Conservation (phyloP, 202 grass and related monocot species). For the Cymbopogon flexuosus region DNA sequence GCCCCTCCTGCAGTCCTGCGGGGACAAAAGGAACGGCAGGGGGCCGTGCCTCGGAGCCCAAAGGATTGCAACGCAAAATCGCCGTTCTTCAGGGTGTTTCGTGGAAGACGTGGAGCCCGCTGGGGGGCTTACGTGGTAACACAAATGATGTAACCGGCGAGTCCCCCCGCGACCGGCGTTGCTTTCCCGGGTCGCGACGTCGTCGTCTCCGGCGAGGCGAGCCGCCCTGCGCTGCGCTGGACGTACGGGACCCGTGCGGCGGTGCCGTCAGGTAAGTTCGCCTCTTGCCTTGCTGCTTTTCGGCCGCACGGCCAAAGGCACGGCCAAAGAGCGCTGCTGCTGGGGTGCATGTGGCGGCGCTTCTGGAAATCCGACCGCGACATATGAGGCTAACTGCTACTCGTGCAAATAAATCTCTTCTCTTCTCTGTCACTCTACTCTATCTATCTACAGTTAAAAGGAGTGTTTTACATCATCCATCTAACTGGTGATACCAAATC, state of each 20-base stretch:
- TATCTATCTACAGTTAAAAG: too few relatives aligned
- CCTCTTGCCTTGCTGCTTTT: background rate
- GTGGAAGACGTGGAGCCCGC: background rate
- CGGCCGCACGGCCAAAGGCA: too few relatives aligned
- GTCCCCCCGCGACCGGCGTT: background rate
- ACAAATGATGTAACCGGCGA: background rate
- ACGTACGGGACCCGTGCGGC: background rate
- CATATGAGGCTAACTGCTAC: too few relatives aligned
- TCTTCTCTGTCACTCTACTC: too few relatives aligned
- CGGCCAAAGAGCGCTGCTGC: background rate
- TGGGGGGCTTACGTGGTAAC: background rate
- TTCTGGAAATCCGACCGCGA: background rate
- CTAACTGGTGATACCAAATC: too few relatives aligned
- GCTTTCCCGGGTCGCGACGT: background rate
- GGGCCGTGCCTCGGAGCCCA: background rate
- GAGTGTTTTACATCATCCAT: too few relatives aligned
- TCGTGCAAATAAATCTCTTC: too few relatives aligned
- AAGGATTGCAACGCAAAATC: background rate
- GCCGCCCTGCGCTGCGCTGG: background rate
- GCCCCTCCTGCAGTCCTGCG: background rate
- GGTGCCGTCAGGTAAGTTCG: background rate
- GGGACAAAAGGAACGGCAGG: slow-evolving; percentile 24
- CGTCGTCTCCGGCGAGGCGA: slow-evolving; percentile 10
- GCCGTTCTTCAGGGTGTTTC: background rate
- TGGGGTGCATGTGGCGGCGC: background rate